phyloP scores from a whole-genome alignment of 73 alveolate genomes.

The Blepharisma stoltei region DNA sequence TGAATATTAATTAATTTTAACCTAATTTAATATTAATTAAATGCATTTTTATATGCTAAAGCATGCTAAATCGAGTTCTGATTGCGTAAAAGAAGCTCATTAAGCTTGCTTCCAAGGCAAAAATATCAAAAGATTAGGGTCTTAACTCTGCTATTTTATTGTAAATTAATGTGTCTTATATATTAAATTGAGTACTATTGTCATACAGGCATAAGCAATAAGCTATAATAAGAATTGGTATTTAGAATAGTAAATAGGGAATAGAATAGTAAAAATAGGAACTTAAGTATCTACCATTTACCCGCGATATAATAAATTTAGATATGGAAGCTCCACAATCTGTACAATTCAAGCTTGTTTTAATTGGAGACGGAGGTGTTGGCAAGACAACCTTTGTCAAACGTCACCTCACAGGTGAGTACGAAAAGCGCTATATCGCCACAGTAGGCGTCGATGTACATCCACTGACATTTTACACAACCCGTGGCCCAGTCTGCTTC shows the following conservation, averaged over 20 bases:
- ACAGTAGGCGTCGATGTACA: conserved; percentile 96
- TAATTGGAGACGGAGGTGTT: conserved; percentile 91
- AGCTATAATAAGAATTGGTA: not conserved
- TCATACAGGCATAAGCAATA: too few species aligned
- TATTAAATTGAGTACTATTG: too few species aligned
- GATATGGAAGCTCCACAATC: conserved; percentile 29
- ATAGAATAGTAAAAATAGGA: not conserved
- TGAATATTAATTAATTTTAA: not conserved
- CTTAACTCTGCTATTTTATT: not conserved
- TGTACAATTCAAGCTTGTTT: conserved; percentile 76
- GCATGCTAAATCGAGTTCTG: not conserved
- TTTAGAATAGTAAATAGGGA: not conserved
- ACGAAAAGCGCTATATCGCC: conserved; percentile 86
- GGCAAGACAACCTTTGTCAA: conserved; percentile 92
- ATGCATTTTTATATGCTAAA: not conserved
- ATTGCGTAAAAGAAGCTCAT: not conserved
- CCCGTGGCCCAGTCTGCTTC: conserved; percentile 74
- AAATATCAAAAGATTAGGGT: too few species aligned
- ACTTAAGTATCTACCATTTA: not conserved
- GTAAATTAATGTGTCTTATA: too few species aligned
- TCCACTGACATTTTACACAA: conserved; percentile 88
- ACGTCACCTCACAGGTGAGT: conserved; percentile 87
- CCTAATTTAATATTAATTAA: not conserved
- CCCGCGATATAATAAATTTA: not conserved
- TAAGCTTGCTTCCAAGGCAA: too few species aligned